Evolutionary conservation across 805 yeast species (phyloP), one percentile per base, ranked within the genome.

Genomic region (Candida ponderosae): DNA sequence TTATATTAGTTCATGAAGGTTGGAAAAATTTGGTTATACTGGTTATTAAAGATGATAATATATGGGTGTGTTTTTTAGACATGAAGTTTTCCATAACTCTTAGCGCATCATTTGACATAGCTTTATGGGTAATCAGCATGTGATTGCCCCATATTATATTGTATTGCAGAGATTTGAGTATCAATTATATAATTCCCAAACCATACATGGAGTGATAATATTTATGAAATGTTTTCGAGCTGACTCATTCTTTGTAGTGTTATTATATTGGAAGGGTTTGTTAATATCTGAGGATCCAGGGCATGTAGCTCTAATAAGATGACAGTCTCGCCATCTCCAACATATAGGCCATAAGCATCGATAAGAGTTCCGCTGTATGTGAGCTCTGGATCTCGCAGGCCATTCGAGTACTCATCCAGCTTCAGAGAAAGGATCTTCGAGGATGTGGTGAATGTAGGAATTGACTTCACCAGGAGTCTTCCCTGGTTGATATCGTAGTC

Each of bases 341-440:
- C 32, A 17, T 48, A 44, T 4, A 48, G 33, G 0, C 51, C 47
- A 26, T 32, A 19, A 0, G 36, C 46, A 33, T 48, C 52, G 4
- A 48, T 39, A 2, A 49, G 29, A 2, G 53, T 49, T 0, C 55
- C 55, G 2, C 13, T 16, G 21, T 50, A 43, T 21, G 42, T 38
- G 10, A 50, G 21, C 21, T 41, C 40, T 4, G 57, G 47, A 29
- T 47, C 38, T 2, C 21, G 24, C 1, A 44, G 28, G 1, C 36
- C 29, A n/a, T 18, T 5, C 35, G 27, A 8, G 36, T 16, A 44
- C 9, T 46, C 48, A 11, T 36, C 47, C 23, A 50, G 36, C 2
- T 31, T 27, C 10, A 51, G 34, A 10, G 35, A 36, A 2, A 50
- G 31, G 0, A 42, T 31, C 2, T 32, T 31, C 16, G 14, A 10